These are phyloP conservation scores for Kalmusia sp. DNA, from an alignment of 2,329 filamentous ascomycete species.

Conservation along the genomic window DNA sequence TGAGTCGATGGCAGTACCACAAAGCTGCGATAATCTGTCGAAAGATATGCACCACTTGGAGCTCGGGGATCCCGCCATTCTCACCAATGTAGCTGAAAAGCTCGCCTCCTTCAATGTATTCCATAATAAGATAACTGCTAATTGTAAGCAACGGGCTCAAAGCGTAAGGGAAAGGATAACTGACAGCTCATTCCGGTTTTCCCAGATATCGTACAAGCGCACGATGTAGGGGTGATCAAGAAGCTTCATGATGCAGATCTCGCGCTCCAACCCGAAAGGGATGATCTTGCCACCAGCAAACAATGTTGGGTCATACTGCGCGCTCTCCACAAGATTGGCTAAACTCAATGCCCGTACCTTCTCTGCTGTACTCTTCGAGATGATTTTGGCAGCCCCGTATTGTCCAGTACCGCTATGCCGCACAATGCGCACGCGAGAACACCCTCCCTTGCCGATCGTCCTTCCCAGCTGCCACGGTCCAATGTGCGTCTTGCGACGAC, in stretches of 20 bases:
- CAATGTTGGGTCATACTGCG: constrained; percentile 63
- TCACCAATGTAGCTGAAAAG: constrained; percentile 85
- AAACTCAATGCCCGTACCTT: constrained; percentile 86
- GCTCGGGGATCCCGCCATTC: constrained; percentile 76
- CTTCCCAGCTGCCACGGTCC: constrained; percentile 93
- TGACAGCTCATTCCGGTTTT: constrained; percentile 93
- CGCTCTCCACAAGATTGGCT: constrained; percentile 79
- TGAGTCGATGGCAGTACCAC: constrained; percentile 90
- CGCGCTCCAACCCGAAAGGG: constrained; percentile 88
- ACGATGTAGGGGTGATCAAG: constrained; percentile 96
- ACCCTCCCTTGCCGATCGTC: constrained; percentile 88
- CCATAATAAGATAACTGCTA: constrained; percentile 86
- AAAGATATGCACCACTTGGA: constrained; percentile 83
- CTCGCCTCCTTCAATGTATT: constrained; percentile 86
- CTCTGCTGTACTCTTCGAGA: constrained; percentile 79
- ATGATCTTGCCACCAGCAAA: constrained; percentile 70
- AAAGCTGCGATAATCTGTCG: constrained; percentile 92
- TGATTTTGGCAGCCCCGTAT: constrained; percentile 92
- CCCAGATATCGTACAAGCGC: constrained; percentile 95
- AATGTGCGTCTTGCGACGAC: constrained; percentile 74
- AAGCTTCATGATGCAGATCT: constrained; percentile 96
- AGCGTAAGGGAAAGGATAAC: constrained; percentile 38
- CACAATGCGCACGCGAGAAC: constrained; percentile 84
- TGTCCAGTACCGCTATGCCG: constrained; percentile 81
- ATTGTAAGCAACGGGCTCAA: constrained; percentile 23